Evolutionary conservation across 805 yeast species (phyloP).

Genomic region (Torulaspora maleeae): DNA sequence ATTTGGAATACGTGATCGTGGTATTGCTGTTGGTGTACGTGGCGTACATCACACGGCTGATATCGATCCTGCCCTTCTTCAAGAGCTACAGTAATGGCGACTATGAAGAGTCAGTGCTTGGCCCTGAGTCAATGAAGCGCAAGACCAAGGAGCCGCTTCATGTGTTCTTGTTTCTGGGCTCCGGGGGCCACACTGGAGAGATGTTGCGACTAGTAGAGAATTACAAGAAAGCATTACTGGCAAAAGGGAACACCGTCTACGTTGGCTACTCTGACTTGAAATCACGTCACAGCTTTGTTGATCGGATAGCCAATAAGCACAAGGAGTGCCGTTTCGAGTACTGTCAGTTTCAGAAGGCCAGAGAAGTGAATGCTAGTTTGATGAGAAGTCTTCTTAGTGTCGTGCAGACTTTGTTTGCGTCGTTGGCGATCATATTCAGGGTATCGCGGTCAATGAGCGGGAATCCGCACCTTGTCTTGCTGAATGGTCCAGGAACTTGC

Average conservation of each 20-base stretch:
- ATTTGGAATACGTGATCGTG: constrained; percentile 2
- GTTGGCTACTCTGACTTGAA: constrained; percentile 34
- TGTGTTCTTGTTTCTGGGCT: constrained; percentile 70
- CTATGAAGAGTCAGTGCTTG: not conserved
- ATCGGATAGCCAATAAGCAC: constrained; percentile 2
- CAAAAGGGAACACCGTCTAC: constrained; percentile 42
- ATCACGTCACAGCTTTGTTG: constrained; percentile 40
- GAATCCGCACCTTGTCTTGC: constrained; percentile 31
- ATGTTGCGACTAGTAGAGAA: constrained; percentile 64
- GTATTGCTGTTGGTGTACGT: constrained; percentile 11
- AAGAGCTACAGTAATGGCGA: constrained; percentile 3
- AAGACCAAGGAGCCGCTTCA: constrained; percentile 17
- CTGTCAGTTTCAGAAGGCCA: constrained; percentile 31
- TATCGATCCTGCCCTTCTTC: constrained; percentile 22
- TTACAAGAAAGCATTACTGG: constrained; percentile 41
- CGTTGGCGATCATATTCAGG: constrained; percentile 17
- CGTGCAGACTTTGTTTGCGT: constrained; percentile 29
- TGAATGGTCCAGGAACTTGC: constrained; percentile 40
- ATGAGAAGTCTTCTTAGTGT: constrained; percentile 35
- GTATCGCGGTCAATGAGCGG: constrained; percentile 20
- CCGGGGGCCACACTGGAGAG: constrained; percentile 97
- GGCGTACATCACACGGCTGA: constrained; percentile 14
- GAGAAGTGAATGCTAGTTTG: constrained; percentile 39
- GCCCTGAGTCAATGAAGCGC: not conserved
- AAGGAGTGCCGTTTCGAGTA: constrained; percentile 15